Conservation (phyloP, 345 rosid species). For the Boechera stricta region DNA sequence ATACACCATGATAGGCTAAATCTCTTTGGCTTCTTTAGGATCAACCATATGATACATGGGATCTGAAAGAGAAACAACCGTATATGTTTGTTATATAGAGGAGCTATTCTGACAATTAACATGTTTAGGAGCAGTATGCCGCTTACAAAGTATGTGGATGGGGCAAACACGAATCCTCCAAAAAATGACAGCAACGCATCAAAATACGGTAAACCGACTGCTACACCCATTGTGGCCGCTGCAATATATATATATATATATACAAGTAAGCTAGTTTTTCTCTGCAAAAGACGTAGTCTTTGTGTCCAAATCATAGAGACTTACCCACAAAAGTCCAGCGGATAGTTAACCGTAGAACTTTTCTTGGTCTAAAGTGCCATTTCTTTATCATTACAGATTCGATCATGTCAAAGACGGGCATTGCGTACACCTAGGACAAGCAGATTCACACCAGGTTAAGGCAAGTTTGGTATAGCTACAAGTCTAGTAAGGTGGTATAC, state of each 20-base stretch:
- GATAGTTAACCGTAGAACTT: slow-evolving; percentile 47
- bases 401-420: slow-evolving; percentile 76
- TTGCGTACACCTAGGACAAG: slow-evolving; percentile 57
- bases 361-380: slow-evolving; percentile 52
- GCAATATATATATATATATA: slow-evolving; percentile 8
- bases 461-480: neutral
- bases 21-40: slow-evolving; percentile 61
- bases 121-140: neutral
- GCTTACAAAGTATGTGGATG: slow-evolving; percentile 74
- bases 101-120: neutral
- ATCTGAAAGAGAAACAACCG: slow-evolving; percentile 48
- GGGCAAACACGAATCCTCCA: slow-evolving; percentile 80
- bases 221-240: slow-evolving; percentile 72
- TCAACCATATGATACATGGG: slow-evolving; percentile 77
- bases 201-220: slow-evolving; percentile 64
- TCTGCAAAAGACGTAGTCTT: neutral
- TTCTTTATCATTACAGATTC: slow-evolving; percentile 64
- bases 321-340: slow-evolving; percentile 63
- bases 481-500: slow-evolving; percentile 30
- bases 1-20: slow-evolving; percentile 66
- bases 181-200: slow-evolving; percentile 69
- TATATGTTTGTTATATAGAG: neutral
- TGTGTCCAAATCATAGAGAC: slow-evolving; percentile 5
- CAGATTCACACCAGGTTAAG: neutral
- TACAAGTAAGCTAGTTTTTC: too few species aligned